Conservation (phyloP, 2,329 filamentous ascomycete species). For the Dothistroma septosporum region DNA sequence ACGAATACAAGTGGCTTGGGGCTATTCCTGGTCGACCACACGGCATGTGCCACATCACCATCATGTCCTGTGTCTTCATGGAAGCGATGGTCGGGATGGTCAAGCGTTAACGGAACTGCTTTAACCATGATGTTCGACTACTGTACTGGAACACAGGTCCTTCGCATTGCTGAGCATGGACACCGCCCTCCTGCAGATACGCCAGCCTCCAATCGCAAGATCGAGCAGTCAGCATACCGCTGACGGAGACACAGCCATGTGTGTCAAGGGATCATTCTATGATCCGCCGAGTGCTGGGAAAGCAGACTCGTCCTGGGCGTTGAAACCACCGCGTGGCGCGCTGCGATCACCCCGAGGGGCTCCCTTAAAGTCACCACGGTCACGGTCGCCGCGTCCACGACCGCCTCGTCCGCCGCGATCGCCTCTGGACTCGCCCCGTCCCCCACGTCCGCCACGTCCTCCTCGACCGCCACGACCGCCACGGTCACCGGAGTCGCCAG, state of each 20-base stretch:
- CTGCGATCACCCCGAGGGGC: constrained; percentile 31
- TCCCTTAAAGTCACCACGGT: constrained; percentile 36
- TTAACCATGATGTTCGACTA: constrained; percentile 3
- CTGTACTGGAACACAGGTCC: constrained; percentile 7
- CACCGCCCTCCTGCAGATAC: neutral
- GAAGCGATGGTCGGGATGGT: neutral
- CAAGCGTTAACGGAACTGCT: neutral
- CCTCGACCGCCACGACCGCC: constrained; percentile 50
- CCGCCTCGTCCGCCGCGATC: constrained; percentile 40
- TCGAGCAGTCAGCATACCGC: constrained; percentile 1
- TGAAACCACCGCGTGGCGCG: constrained; percentile 17
- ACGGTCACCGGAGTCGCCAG: constrained; percentile 53
- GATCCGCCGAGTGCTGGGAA: constrained; percentile 35
- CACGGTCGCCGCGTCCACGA: constrained; percentile 29
- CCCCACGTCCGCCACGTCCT: constrained; percentile 41
- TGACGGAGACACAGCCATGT: neutral
- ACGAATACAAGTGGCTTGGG: neutral
- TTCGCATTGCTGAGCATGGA: neutral
- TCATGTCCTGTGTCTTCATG: neutral
- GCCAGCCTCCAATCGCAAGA: neutral
- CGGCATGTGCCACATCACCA: neutral
- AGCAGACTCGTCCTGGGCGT: constrained; percentile 18
- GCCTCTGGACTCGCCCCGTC: constrained; percentile 42
- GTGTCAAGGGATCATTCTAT: constrained; percentile 1
- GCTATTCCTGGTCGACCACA: neutral